These are phyloP conservation scores for Triangularia verruculosa DNA, from an alignment of 2,329 filamentous ascomycete species.

Conservation along the genomic window DNA sequence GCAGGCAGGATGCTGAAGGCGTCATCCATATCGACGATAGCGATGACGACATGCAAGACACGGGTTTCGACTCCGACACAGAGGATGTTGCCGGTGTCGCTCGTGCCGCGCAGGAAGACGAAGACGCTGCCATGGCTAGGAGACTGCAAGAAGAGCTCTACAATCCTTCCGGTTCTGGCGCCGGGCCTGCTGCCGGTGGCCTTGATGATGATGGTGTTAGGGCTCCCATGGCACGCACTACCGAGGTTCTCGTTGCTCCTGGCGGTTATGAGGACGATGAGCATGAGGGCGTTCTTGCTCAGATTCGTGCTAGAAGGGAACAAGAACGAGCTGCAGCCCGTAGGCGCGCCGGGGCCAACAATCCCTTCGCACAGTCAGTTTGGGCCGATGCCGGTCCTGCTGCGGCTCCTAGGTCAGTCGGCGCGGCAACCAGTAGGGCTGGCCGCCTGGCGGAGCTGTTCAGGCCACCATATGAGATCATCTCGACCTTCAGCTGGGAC, in stretches of 20 bases:
- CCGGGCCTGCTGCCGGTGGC: slow-evolving; percentile 24
- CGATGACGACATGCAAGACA: slow-evolving; percentile 57
- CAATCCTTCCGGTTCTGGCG: slow-evolving; percentile 6
- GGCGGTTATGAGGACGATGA: slow-evolving; percentile 49
- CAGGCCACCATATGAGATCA: slow-evolving; percentile 86
- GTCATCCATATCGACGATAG: slow-evolving; percentile 76
- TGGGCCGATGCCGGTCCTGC: slow-evolving; percentile 35
- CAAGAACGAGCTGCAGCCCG: background rate
- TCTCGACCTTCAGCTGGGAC: slow-evolving; percentile 77
- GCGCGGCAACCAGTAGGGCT: slow-evolving; percentile 61
- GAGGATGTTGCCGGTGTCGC: slow-evolving; percentile 41
- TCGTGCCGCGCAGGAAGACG: slow-evolving; percentile 63
- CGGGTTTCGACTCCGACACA: slow-evolving; percentile 38
- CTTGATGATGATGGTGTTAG: slow-evolving; percentile 62
- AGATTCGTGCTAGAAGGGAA: slow-evolving; percentile 48
- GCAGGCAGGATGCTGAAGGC: slow-evolving; percentile 53
- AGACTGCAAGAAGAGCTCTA: slow-evolving; percentile 92
- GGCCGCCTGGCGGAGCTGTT: slow-evolving; percentile 86
- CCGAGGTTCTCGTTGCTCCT: slow-evolving; percentile 85
- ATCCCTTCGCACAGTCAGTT: slow-evolving; percentile 40
- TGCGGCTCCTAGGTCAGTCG: slow-evolving; percentile 33
- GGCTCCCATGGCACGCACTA: slow-evolving; percentile 86
- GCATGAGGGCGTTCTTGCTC: slow-evolving; percentile 60
- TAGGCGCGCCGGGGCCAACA: slow-evolving; percentile 21
- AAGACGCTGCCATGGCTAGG: slow-evolving; percentile 91